A percentile compares a stretch with the other conserved stretches of the same genome.
Evolutionary conservation across 139 green algal species (phyloP).

Genomic region (Tetradesmus obliquus): DNA sequence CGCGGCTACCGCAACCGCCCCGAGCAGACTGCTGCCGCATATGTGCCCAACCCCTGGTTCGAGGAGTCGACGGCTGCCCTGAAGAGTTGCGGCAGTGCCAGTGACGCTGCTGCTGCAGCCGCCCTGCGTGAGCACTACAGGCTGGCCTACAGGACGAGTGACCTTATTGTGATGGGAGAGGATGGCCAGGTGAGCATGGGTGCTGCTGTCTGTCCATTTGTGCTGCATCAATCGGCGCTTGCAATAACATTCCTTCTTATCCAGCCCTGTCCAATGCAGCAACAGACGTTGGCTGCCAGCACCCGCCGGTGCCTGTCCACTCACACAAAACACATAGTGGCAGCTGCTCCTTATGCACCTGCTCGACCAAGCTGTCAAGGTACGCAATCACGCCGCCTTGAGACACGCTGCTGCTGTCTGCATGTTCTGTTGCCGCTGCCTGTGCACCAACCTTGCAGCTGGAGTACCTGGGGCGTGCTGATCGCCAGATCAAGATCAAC

Average conservation of each 20-base stretch:
- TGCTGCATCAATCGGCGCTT: too few species aligned
- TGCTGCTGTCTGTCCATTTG: too few species aligned
- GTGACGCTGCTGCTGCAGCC: not conserved
- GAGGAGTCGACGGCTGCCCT: not conserved
- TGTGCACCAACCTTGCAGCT: conserved; percentile 6
- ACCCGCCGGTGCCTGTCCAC: too few species aligned
- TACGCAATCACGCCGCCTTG: too few species aligned
- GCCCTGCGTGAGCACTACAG: not conserved
- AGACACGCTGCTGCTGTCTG: too few species aligned
- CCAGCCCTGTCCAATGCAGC: too few species aligned
- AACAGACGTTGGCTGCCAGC: too few species aligned
- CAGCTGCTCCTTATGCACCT: too few species aligned
- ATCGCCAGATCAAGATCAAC: conserved; percentile 66
- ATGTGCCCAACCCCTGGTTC: conserved; percentile 2
- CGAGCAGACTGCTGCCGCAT: not conserved
- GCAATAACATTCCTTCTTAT: too few species aligned
- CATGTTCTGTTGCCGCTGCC: too few species aligned
- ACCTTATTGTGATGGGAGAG: conserved; percentile 53
- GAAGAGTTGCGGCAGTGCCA: not conserved
- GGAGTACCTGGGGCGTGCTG: conserved; percentile 60
- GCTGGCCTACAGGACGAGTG: conserved; percentile 37
- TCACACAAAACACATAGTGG: too few species aligned
- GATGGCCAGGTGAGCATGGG: conserved; percentile 26
- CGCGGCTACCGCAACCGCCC: conserved; percentile 23
- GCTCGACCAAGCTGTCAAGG: too few species aligned